phyloP scores from a whole-genome alignment of 495 filamentous ascomycete species.

The Xylaria nigripes region DNA sequence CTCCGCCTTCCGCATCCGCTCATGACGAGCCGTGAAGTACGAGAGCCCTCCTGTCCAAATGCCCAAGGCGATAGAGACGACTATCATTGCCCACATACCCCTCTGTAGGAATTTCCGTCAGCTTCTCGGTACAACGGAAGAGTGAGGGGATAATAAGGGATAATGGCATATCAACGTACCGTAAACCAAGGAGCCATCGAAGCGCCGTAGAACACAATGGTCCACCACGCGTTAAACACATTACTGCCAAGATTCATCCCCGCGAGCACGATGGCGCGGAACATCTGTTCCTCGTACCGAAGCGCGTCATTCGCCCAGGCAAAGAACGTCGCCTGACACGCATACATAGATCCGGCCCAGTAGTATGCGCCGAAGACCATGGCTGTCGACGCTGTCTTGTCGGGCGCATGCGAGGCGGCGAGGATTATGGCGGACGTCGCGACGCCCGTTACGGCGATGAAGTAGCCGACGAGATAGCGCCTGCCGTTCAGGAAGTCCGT shows the following conservation, averaged over 20 bases:
- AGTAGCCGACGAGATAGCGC: constrained; percentile 46
- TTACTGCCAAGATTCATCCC: constrained; percentile 52
- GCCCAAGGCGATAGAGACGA: constrained; percentile 40
- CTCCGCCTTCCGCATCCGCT: constrained; percentile 23
- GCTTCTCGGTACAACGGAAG: neutral
- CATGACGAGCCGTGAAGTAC: constrained; percentile 28
- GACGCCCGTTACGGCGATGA: constrained; percentile 43
- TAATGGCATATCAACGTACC: constrained; percentile 27
- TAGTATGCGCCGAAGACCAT: constrained; percentile 46
- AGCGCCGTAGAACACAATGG: constrained; percentile 55
- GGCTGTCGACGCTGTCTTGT: constrained; percentile 18
- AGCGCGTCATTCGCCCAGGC: constrained; percentile 55
- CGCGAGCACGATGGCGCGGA: constrained; percentile 42
- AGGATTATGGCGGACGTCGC: constrained; percentile 43
- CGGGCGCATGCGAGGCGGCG: constrained; percentile 32
- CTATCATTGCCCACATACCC: constrained; percentile 56
- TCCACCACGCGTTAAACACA: constrained; percentile 55
- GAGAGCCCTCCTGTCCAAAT: constrained; percentile 44
- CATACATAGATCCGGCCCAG: constrained; percentile 47
- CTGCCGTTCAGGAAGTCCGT: constrained; percentile 45
- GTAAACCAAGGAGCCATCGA: constrained; percentile 51
- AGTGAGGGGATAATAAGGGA: neutral
- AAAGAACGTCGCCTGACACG: constrained; percentile 52
- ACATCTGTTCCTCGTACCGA: constrained; percentile 36
- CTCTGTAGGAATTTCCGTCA: constrained; percentile 22